Conservation (phyloP, 2,329 filamentous ascomycete species). For the Triangularia setosa region DNA sequence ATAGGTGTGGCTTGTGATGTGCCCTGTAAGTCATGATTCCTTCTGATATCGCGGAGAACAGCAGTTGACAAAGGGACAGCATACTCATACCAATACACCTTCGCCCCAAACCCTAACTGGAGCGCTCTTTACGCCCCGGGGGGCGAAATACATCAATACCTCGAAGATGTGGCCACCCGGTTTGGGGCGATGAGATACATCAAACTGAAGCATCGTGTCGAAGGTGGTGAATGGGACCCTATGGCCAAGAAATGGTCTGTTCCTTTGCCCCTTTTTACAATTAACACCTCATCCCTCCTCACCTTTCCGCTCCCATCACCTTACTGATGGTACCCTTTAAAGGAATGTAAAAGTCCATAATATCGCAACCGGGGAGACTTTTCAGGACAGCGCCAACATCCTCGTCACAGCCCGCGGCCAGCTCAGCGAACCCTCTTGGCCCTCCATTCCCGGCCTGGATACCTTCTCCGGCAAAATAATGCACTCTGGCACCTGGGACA, state of each 20-base stretch:
- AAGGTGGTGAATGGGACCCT: constrained; percentile 40
- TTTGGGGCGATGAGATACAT: constrained; percentile 46
- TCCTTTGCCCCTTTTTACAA: background rate
- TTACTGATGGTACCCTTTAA: background rate
- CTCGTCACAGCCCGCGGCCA: constrained; percentile 41
- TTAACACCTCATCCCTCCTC: background rate
- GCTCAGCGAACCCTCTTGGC: constrained; percentile 43
- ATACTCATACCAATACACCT: constrained; percentile 54
- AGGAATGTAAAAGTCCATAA: constrained; percentile 36
- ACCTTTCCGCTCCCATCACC: background rate
- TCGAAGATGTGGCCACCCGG: constrained; percentile 43
- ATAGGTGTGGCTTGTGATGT: constrained; percentile 35
- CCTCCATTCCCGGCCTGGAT: constrained; percentile 40
- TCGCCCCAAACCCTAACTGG: constrained; percentile 54
- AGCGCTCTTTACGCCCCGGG: constrained; percentile 47
- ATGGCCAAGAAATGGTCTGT: constrained; percentile 37
- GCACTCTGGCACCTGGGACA: constrained; percentile 46
- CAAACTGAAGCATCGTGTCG: constrained; percentile 40
- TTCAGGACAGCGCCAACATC: constrained; percentile 39
- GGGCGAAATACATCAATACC: constrained; percentile 47
- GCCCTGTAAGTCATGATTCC: constrained; percentile 29
- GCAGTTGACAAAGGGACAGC: constrained; percentile 28
- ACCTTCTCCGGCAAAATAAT: constrained; percentile 41
- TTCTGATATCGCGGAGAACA: background rate
- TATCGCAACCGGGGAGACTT: constrained; percentile 33